These are phyloP conservation scores for Polyporus tsugae DNA, from an alignment of 1,284 basidiomycete species.

Conservation along the genomic window DNA sequence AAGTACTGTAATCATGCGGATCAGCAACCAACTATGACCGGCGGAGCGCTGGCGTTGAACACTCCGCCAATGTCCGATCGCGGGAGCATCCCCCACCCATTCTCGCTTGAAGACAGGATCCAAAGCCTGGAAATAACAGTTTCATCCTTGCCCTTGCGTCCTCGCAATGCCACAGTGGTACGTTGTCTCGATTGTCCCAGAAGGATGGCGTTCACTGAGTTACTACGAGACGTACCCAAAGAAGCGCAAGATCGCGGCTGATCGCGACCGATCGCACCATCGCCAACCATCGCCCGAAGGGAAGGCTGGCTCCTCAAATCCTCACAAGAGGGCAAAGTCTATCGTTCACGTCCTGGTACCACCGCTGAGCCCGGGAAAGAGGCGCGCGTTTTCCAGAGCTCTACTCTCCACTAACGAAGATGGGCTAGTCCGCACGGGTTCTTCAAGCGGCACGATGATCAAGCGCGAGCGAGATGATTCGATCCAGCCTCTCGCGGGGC, in stretches of 20 bases:
- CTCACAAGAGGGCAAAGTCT: background rate
- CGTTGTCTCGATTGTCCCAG: background rate
- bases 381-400: background rate
- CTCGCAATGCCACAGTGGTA: background rate
- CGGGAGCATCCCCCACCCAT: background rate
- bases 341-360: conserved; percentile 1
- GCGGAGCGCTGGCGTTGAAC: conserved; percentile 7
- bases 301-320: background rate
- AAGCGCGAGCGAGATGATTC: background rate
- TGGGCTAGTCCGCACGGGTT: background rate
- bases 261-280: background rate
- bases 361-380: background rate
- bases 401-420: background rate
- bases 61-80: background rate
- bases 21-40: background rate
- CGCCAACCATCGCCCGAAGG: background rate
- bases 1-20: background rate
- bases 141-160: background rate
- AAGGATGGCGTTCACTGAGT: background rate
- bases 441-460: background rate
- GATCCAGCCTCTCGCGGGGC: background rate
- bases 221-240: background rate
- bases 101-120: background rate
- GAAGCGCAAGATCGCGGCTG: conserved; percentile 4
- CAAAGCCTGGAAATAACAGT: background rate